Conservation (phyloP, 2,329 filamentous ascomycete genomes). For the Penicillium sp. region DNA sequence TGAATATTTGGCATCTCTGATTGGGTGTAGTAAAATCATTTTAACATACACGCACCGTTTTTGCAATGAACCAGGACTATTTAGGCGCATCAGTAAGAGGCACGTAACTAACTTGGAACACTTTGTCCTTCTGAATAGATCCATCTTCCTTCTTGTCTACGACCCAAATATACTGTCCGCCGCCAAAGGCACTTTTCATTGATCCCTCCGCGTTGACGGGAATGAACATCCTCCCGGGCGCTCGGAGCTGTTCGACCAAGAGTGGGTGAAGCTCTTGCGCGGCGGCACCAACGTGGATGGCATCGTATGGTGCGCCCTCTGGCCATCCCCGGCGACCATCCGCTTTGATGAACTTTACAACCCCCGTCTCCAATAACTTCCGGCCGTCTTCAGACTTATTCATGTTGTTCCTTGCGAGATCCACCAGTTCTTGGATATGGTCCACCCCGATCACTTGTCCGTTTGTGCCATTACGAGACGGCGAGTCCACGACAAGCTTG, state of each 20-base stretch:
- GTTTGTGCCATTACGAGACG: constrained; percentile 33
- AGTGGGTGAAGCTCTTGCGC: constrained; percentile 73
- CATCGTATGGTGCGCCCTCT: constrained; percentile 73
- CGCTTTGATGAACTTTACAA: constrained; percentile 73
- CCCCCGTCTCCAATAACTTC: constrained; percentile 64
- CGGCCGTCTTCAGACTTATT: constrained; percentile 63
- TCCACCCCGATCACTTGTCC: constrained; percentile 72
- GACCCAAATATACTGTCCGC: constrained; percentile 64
- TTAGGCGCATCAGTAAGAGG: constrained; percentile 65
- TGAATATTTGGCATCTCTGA: background rate
- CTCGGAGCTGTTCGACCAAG: constrained; percentile 76
- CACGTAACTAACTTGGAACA: constrained; percentile 68
- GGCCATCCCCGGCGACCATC: constrained; percentile 74
- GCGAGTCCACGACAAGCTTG: constrained; percentile 63
- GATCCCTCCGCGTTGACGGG: constrained; percentile 57
- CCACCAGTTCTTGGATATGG: constrained; percentile 69
- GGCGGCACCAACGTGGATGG: constrained; percentile 92
- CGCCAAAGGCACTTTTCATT: constrained; percentile 24
- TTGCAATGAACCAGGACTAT: background rate
- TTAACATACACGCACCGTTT: background rate
- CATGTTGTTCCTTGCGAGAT: constrained; percentile 70
- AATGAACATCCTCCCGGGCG: constrained; percentile 76
- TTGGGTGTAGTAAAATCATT: background rate
- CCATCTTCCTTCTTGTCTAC: constrained; percentile 67
- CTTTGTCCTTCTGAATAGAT: constrained; percentile 58